phyloP scores from a whole-genome alignment of 306 rosid species.

The Prunus mira region DNA sequence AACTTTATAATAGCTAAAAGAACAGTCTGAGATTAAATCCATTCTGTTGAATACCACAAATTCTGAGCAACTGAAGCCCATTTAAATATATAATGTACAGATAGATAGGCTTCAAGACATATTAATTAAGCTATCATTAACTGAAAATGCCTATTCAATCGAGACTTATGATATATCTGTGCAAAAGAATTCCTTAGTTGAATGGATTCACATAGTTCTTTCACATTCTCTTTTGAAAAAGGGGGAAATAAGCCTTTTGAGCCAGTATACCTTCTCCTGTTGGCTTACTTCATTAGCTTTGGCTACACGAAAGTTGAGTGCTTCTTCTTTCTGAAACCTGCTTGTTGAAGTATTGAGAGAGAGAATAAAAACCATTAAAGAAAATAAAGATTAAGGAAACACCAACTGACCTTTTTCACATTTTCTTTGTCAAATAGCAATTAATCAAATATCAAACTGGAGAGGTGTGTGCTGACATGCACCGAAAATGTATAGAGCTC shows the following conservation, averaged over 20 bases:
- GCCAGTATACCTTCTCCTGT: slow-evolving; percentile 71
- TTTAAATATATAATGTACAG: background rate
- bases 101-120: background rate
- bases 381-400: background rate
- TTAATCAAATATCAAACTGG: background rate
- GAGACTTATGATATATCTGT: background rate
- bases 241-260: slow-evolving; percentile 13
- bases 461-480: background rate
- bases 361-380: background rate
- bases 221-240: background rate
- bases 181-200: background rate
- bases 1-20: no score
- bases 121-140: background rate
- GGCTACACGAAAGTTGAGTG: slow-evolving; percentile 62
- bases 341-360: slow-evolving; percentile 7
- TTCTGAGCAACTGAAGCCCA: background rate
- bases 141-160: background rate
- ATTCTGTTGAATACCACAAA: background rate
- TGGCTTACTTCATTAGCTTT: slow-evolving; percentile 71
- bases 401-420: background rate
- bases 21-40: background rate
- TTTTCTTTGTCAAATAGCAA: background rate
- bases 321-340: slow-evolving; percentile 90
- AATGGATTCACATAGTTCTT: background rate
- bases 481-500: background rate